phyloP scores from a whole-genome alignment of 2,329 filamentous ascomycete genomes.

The Chaetomium globosum region DNA sequence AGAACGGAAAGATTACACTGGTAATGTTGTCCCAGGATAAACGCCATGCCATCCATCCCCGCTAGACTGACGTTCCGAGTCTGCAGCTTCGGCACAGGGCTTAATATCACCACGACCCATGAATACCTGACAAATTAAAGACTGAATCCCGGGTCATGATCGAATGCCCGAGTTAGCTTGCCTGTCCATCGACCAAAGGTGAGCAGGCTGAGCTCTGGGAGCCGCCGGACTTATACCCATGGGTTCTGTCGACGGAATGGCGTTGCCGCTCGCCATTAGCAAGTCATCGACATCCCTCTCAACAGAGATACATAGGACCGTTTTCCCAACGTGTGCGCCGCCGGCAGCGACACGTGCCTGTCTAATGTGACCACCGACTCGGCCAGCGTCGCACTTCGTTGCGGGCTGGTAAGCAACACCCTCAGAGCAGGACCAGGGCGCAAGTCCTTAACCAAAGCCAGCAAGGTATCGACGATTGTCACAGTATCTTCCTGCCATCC shows the following conservation, averaged over 20 bases:
- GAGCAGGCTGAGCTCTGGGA: background rate
- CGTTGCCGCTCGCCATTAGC: background rate
- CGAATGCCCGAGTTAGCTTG: background rate
- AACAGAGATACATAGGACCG: background rate
- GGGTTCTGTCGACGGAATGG: background rate
- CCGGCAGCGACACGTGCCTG: constrained; percentile 1
- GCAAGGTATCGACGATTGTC: background rate
- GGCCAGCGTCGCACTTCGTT: background rate
- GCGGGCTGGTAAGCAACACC: constrained; percentile 8
- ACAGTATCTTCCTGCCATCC: constrained; percentile 4
- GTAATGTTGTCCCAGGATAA: no score
- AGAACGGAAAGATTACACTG: no score
- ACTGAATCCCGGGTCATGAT: background rate
- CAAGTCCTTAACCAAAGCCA: background rate
- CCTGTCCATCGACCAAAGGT: background rate
- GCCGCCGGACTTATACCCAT: background rate
- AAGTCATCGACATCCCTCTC: background rate
- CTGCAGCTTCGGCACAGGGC: background rate
- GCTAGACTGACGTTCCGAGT: no score
- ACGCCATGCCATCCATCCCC: no score
- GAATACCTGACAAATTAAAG: background rate
- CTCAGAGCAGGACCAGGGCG: background rate
- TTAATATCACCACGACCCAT: background rate
- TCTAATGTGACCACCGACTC: background rate
- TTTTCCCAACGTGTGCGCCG: background rate